Conservation (phyloP, 129 eudicot genomes). For the Flaveria trinervia region DNA sequence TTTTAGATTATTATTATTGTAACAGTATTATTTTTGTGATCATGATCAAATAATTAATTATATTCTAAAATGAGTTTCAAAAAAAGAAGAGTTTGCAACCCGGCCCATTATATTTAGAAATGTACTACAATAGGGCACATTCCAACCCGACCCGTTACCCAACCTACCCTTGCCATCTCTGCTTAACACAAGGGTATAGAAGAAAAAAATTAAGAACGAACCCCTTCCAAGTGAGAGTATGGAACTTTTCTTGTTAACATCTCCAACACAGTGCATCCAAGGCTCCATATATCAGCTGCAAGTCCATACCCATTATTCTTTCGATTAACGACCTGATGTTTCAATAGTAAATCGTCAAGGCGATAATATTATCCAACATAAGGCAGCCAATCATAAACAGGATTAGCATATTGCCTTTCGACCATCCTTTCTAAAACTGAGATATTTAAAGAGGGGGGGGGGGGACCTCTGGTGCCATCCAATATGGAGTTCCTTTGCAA, state of each 20-base stretch:
- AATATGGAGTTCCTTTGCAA: conserved; percentile 84
- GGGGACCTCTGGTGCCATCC: conserved; percentile 98
- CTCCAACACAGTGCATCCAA: conserved; percentile 89
- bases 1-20: background rate
- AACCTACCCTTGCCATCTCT: conserved; percentile 17
- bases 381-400: background rate
- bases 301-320: conserved; percentile 51
- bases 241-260: conserved; percentile 80
- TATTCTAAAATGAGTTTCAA: background rate
- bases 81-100: background rate
- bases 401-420: background rate
- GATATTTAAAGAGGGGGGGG: background rate
- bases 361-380: background rate
- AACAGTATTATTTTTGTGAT: background rate
- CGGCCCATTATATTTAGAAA: background rate
- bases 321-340: conserved; percentile 57
- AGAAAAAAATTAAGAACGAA: conserved; percentile 16
- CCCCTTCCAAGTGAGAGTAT: conserved; percentile 76
- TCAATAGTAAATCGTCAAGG: conserved; percentile 9
- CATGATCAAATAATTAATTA: background rate
- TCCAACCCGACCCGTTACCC: background rate
- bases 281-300: conserved; percentile 94
- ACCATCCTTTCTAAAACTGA: background rate
- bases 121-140: background rate
- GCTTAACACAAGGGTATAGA: background rate